These are phyloP conservation scores for Picea abies DNA, from an alignment of 83 land plant species.

Conservation along the genomic window DNA sequence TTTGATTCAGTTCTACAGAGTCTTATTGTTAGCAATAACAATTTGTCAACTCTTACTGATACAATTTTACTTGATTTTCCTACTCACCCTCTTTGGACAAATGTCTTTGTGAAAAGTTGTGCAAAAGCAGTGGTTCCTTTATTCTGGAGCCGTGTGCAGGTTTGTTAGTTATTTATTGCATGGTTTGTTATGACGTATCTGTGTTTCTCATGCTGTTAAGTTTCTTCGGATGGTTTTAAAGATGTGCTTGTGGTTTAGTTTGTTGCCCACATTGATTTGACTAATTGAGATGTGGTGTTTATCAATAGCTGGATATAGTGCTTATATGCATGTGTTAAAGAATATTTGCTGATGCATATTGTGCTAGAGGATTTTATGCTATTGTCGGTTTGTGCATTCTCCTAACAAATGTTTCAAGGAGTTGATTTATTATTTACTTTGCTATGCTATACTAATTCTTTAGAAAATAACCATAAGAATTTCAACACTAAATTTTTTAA, in stretches of 20 bases:
- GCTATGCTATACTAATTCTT: background rate
- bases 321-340: background rate
- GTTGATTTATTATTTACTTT: background rate
- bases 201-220: background rate
- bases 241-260: background rate
- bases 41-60: slow-evolving; percentile 66
- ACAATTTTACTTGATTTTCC: slow-evolving; percentile 77
- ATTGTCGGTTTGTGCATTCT: background rate
- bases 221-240: background rate
- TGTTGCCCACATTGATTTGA: background rate
- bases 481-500: background rate
- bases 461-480: background rate
- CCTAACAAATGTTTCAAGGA: background rate
- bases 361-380: background rate
- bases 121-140: slow-evolving; percentile 77
- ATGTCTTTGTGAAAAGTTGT: slow-evolving; percentile 61
- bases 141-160: slow-evolving; percentile 82
- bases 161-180: slow-evolving; percentile 8
- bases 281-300: background rate
- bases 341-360: background rate
- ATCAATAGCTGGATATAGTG: background rate
- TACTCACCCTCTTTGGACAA: slow-evolving; percentile 63
- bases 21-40: slow-evolving; percentile 62
- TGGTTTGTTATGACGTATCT: background rate
- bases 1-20: slow-evolving; percentile 53